Conservation (phyloP, 768 basidiomycete species). For the Mycena belliarum region DNA sequence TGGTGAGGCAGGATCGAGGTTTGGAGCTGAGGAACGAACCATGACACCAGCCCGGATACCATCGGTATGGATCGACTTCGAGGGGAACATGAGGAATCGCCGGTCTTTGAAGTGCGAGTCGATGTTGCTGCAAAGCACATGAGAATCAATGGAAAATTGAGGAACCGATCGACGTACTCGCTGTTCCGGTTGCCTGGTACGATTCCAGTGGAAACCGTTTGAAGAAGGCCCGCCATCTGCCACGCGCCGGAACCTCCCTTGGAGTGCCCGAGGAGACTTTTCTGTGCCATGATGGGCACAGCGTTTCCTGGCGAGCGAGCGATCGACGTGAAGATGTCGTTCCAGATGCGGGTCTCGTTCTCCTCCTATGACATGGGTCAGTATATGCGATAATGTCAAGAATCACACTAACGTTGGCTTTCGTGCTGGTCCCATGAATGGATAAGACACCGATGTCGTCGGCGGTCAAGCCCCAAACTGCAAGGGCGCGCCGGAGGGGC, state of each 20-base stretch:
- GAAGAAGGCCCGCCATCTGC: slow-evolving; percentile 92
- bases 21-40: slow-evolving; percentile 49
- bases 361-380: slow-evolving; percentile 61
- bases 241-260: slow-evolving; percentile 99
- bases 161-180: slow-evolving; percentile 62
- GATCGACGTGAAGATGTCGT: slow-evolving; percentile 88
- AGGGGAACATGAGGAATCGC: slow-evolving; percentile 94
- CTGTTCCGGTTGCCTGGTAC: slow-evolving; percentile 95
- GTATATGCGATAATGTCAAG: slow-evolving; percentile 13
- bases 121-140: slow-evolving; percentile 65
- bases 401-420: slow-evolving; percentile 60
- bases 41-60: slow-evolving; percentile 86
- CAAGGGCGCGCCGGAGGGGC: slow-evolving; percentile 92
- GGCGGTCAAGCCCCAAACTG: slow-evolving; percentile 93
- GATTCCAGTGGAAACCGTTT: slow-evolving; percentile 81
- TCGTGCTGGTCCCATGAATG: slow-evolving; percentile 87
- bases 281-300: slow-evolving; percentile 97
- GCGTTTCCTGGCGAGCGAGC: slow-evolving; percentile 92
- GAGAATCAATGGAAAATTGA: not conserved
- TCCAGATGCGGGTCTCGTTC: slow-evolving; percentile 98
- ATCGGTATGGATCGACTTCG: slow-evolving; percentile 93
- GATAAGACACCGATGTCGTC: slow-evolving; percentile 92
- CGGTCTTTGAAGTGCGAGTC: slow-evolving; percentile 91
- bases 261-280: slow-evolving; percentile 94
- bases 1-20: not conserved